Conservation (phyloP, 306 rosid genomes). For the Citrullus colocynthis region DNA sequence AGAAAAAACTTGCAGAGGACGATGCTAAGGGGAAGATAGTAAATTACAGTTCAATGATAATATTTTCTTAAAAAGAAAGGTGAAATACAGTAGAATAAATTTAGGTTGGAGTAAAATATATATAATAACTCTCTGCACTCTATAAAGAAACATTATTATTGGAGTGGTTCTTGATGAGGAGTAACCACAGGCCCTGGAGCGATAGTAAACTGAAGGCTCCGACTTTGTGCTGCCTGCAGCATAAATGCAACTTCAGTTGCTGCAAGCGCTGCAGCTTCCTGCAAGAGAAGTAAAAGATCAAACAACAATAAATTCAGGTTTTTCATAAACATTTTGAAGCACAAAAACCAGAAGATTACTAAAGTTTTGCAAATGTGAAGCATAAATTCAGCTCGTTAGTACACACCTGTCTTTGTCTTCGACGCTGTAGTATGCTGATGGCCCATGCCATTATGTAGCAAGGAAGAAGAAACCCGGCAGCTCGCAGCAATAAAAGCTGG, state of each 20-base stretch:
- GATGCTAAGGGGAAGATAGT: neutral
- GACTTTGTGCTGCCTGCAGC: constrained; percentile 73
- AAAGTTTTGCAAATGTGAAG: neutral
- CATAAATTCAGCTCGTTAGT: neutral
- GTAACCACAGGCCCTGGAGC: constrained; percentile 49
- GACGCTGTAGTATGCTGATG: constrained; percentile 89
- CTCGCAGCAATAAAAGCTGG: constrained; percentile 70
- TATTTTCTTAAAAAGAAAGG: neutral
- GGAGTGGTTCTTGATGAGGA: constrained; percentile 46
- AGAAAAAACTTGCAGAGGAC: neutral
- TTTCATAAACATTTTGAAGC: neutral
- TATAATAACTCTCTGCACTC: neutral
- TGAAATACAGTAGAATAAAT: constrained; percentile 2
- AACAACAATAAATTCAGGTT: neutral
- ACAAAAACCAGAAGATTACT: neutral
- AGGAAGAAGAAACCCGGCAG: constrained; percentile 94
- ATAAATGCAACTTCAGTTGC: constrained; percentile 96
- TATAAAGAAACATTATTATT: constrained; percentile 1
- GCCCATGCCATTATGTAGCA: constrained; percentile 99
- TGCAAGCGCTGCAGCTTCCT: constrained; percentile 97
- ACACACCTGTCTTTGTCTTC: constrained; percentile 84
- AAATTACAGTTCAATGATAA: neutral
- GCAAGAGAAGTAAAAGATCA: constrained; percentile 1
- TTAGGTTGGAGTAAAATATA: neutral
- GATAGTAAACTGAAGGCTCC: constrained; percentile 70